These are phyloP conservation scores for Combretum micranthum DNA, from an alignment of 345 rosid genomes.

Conservation along the genomic window DNA sequence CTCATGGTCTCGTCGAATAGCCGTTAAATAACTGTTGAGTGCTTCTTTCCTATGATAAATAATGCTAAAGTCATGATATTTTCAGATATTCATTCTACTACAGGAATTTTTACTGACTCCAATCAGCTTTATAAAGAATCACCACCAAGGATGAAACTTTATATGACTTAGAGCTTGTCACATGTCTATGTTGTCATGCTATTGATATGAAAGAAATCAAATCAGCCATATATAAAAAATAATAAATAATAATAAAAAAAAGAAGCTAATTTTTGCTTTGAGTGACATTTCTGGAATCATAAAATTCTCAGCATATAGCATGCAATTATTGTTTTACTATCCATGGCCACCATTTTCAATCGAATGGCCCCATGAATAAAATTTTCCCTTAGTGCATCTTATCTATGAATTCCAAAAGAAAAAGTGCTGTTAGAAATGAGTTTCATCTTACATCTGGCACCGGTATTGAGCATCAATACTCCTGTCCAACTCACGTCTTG, in stretches of 20 bases:
- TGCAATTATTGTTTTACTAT: no score
- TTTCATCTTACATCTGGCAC: constrained; percentile 68
- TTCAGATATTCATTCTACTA: constrained; percentile 6
- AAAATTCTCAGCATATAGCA: no score
- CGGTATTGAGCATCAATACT: constrained; percentile 78
- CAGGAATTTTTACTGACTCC: neutral
- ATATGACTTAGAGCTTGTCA: no score
- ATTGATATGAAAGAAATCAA: no score
- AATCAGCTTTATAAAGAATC: no score
- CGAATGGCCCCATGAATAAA: neutral
- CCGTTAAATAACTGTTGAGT: constrained; percentile 82
- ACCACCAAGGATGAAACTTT: no score
- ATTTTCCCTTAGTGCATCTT: neutral
- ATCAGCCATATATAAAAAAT: no score
- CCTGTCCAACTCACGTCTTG: constrained; percentile 66
- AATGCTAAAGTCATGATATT: constrained; percentile 11
- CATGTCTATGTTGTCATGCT: no score
- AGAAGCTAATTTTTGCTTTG: no score
- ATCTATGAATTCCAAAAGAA: neutral
- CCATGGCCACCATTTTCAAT: neutral
- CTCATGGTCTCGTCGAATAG: constrained; percentile 75
- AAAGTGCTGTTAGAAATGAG: neutral
- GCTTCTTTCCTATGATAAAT: constrained; percentile 71
- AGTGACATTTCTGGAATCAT: no score
- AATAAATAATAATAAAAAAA: no score